These are phyloP conservation scores for Xerocomellus chrysenteron DNA, from an alignment of 768 basidiomycete species.

Conservation along the genomic window DNA sequence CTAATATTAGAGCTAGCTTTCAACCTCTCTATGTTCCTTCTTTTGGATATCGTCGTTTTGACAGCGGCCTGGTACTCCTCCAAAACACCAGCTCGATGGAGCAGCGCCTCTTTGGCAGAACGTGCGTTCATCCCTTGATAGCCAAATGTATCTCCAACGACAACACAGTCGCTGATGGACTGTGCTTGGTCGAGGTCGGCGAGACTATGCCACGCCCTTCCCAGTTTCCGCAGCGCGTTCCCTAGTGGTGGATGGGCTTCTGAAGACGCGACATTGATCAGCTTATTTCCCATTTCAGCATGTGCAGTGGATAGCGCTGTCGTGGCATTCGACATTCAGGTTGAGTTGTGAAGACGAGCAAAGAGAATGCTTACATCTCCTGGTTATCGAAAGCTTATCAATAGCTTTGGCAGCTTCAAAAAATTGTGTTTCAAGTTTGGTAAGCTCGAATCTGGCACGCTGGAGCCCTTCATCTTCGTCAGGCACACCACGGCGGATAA, in stretches of 20 bases:
- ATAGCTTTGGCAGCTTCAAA: conserved; percentile 91
- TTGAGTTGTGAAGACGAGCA: background rate
- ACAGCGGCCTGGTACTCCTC: conserved; percentile 95
- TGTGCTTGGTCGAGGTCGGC: conserved; percentile 90
- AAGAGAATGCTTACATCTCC: conserved; percentile 59
- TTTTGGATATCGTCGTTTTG: conserved; percentile 90
- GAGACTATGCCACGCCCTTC: conserved; percentile 82
- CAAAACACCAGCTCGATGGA: conserved; percentile 84
- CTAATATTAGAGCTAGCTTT: conserved; percentile 85
- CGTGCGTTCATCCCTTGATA: conserved; percentile 98
- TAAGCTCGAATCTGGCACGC: conserved; percentile 85
- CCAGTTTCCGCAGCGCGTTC: conserved; percentile 81
- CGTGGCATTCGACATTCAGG: background rate
- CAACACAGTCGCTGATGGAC: conserved; percentile 91
- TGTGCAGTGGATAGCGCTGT: conserved; percentile 76
- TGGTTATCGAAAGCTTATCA: conserved; percentile 76
- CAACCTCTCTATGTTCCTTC: conserved; percentile 85
- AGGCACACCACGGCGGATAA: conserved; percentile 77
- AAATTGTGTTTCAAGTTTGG: conserved; percentile 88
- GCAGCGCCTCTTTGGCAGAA: conserved; percentile 91
- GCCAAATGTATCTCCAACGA: conserved; percentile 92
- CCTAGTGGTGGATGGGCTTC: conserved; percentile 85
- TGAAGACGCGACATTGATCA: conserved; percentile 84
- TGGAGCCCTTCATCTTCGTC: conserved; percentile 96
- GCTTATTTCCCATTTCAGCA: conserved; percentile 90